Evolutionary conservation across 1,139 yeast species (phyloP).

Genomic region (Ashbya aceris): DNA sequence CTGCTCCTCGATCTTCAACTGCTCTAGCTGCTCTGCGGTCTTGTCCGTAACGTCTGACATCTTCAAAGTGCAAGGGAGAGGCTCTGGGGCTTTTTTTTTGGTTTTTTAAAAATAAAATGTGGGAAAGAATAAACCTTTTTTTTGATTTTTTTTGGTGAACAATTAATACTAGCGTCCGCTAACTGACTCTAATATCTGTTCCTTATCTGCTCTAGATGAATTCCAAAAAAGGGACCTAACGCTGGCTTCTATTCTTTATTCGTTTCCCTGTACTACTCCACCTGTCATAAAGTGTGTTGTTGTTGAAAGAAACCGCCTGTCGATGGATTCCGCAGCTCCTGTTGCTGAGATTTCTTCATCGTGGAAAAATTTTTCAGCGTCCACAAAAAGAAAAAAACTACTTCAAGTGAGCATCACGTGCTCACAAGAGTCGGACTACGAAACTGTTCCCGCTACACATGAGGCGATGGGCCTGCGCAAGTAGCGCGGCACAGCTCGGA

Average conservation of each 20-base stretch:
- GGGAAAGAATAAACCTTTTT: conserved; percentile 17
- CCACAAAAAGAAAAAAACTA: conserved; percentile 1
- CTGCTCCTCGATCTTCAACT: conserved; percentile 31
- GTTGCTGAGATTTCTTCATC: neutral
- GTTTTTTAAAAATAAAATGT: conserved; percentile 6
- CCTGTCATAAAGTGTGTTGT: conserved; percentile 2
- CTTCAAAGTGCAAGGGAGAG: conserved; percentile 4
- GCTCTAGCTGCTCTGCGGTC: conserved; percentile 33
- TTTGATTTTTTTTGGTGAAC: conserved; percentile 17
- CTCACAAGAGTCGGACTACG: no score
- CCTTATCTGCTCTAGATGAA: conserved; percentile 1
- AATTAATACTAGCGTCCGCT: conserved; percentile 3
- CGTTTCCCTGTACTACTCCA: neutral
- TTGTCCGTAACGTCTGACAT: conserved; percentile 36
- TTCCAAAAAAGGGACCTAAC: conserved; percentile 1
- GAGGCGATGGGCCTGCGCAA: no score
- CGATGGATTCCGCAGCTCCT: neutral
- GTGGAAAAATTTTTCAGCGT: conserved; percentile 3
- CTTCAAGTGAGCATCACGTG: neutral
- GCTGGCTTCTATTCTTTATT: neutral
- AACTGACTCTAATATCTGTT: conserved; percentile 4
- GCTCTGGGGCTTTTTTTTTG: conserved; percentile 11
- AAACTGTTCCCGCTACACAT: no score
- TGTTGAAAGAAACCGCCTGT: conserved; percentile 2
- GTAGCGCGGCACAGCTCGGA: no score